Conservation (phyloP, 768 basidiomycete genomes). For the Sutorius australiensis region DNA sequence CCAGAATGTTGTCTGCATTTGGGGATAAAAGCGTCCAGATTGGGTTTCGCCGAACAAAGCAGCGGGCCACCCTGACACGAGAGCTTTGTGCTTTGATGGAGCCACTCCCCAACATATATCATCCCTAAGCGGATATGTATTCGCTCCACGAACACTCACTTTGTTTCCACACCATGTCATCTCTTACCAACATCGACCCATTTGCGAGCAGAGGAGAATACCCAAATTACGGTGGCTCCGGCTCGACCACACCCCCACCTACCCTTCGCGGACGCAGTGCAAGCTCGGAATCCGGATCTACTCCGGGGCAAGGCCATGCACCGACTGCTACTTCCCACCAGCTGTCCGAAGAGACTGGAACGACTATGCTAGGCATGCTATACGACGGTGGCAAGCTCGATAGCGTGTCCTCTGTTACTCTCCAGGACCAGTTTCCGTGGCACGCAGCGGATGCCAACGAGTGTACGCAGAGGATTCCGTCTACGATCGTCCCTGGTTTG, state of each 20-base stretch:
- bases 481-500: slow-evolving; percentile 12
- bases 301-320: neutral
- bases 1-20: too few species aligned
- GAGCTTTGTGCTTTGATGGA: slow-evolving; percentile 16
- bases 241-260: neutral
- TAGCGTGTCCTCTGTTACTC: slow-evolving; percentile 12
- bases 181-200: neutral
- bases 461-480: slow-evolving; percentile 9
- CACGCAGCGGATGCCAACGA: neutral
- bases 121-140: neutral
- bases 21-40: neutral
- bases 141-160: neutral
- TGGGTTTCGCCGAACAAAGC: slow-evolving; percentile 11
- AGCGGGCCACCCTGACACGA: neutral
- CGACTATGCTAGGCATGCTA: neutral
- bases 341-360: slow-evolving; percentile 3
- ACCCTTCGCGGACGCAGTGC: neutral
- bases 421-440: slow-evolving; percentile 9
- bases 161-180: slow-evolving; percentile 10
- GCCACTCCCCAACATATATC: slow-evolving; percentile 8
- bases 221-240: neutral
- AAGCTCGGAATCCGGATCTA: neutral
- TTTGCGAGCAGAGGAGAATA: neutral
- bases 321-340: neutral
- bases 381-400: slow-evolving; percentile 2